Percentiles rank a stretch among this genome's conserved stretches.
Evolutionary conservation across 2,329 filamentous ascomycete genomes (phyloP).

Genomic region (Colletotrichum sp.): DNA sequence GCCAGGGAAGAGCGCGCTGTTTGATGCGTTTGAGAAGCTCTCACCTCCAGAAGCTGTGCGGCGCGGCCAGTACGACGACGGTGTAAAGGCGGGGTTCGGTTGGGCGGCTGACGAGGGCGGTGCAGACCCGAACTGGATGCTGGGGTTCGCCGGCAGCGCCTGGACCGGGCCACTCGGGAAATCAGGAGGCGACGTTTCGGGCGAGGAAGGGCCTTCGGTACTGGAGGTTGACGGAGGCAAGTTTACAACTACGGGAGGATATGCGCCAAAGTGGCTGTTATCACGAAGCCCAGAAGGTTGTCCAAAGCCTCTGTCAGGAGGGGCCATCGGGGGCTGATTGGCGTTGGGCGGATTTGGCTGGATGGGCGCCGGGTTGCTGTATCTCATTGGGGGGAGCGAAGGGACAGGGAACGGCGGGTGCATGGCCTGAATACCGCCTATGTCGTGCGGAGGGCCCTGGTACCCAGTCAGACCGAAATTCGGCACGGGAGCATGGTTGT

Average conservation of each 20-base stretch:
- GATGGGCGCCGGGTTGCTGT: not conserved
- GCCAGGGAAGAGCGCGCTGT: not conserved
- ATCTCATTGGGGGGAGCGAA: constrained; percentile 2
- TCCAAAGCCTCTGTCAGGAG: not conserved
- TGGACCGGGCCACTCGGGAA: not conserved
- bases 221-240: not conserved
- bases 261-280: not conserved
- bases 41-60: not conserved
- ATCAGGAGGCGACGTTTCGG: not conserved
- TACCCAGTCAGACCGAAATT: not conserved
- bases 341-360: not conserved
- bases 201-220: not conserved
- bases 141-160: not conserved
- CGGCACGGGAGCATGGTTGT: not conserved
- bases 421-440: not conserved
- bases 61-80: not conserved
- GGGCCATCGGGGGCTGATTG: not conserved
- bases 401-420: not conserved
- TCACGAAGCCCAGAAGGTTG: not conserved
- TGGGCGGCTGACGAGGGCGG: constrained; percentile 11
- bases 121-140: constrained; percentile 21
- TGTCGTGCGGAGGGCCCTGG: not conserved
- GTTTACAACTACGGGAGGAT: not conserved
- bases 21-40: not conserved
- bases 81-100: not conserved